phyloP scores from a whole-genome alignment of 2,329 filamentous ascomycete species.

The Neoarthrinium moseri region DNA sequence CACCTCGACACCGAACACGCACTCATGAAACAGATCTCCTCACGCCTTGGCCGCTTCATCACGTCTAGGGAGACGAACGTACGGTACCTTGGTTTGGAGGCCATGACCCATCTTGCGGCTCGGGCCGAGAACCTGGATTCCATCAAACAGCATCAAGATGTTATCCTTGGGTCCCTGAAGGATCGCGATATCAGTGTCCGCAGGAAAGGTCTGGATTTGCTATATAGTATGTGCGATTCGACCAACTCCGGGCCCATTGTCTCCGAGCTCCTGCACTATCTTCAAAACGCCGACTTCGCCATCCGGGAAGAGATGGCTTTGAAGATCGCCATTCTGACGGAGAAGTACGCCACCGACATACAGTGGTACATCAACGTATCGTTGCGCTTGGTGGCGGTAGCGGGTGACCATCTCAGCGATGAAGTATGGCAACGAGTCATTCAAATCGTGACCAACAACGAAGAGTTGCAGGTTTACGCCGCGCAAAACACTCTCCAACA shows the following conservation, averaged over 20 bases:
- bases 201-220: slow-evolving; percentile 88
- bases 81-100: slow-evolving; percentile 90
- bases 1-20: slow-evolving; percentile 93
- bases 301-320: slow-evolving; percentile 99
- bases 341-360: slow-evolving; percentile 97
- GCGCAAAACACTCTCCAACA: slow-evolving; percentile 92
- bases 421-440: slow-evolving; percentile 99
- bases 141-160: slow-evolving; percentile 96
- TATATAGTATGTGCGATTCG: slow-evolving; percentile 99
- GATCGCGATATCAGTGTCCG: slow-evolving; percentile 97
- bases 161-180: slow-evolving; percentile 90
- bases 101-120: slow-evolving; percentile 96
- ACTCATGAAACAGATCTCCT: slow-evolving; percentile 94
- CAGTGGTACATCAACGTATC: slow-evolving; percentile 99
- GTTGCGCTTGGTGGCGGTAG: slow-evolving; percentile 89
- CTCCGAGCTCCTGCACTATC: slow-evolving; percentile 86
- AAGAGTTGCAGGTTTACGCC: slow-evolving; percentile 95
- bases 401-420: slow-evolving; percentile 96
- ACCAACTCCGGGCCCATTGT: slow-evolving; percentile 94
- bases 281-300: slow-evolving; percentile 95
- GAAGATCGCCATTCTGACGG: slow-evolving; percentile 96
- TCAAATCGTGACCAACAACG: slow-evolving; percentile 98
- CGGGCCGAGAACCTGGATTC: slow-evolving; percentile 91
- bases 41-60: slow-evolving; percentile 89
- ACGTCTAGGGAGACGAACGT: slow-evolving; percentile 97